A percentile compares a stretch with the other conserved stretches of the same genome.
phyloP scores from a whole-genome alignment of 768 basidiomycete species.

The Pholiota molesta region DNA sequence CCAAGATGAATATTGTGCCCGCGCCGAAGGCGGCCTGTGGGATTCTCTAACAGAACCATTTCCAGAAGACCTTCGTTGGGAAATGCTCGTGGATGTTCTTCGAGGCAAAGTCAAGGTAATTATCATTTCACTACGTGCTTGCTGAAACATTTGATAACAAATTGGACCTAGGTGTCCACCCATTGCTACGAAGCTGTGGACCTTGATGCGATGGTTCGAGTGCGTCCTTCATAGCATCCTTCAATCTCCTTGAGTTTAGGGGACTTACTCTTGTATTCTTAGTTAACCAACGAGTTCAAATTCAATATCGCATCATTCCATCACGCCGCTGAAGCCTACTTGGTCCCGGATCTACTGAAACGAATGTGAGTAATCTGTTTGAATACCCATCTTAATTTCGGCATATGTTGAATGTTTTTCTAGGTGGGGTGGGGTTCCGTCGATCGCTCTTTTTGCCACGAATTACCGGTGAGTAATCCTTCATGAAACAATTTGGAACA shows the following conservation, averaged over 20 bases:
- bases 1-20: slow-evolving; percentile 75
- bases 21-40: slow-evolving; percentile 55
- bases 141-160: not conserved
- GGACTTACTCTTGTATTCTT: too few species aligned
- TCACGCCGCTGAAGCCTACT: slow-evolving; percentile 87
- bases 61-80: slow-evolving; percentile 76
- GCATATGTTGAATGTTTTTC: not conserved
- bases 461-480: slow-evolving; percentile 54
- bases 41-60: slow-evolving; percentile 45
- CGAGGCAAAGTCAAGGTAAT: slow-evolving; percentile 83
- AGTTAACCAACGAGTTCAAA: slow-evolving; percentile 91
- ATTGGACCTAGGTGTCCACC: slow-evolving; percentile 49
- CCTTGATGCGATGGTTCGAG: slow-evolving; percentile 67
- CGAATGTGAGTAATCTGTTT: slow-evolving; percentile 51
- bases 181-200: slow-evolving; percentile 80
- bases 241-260: too few species aligned
- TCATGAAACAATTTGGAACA: not conserved
- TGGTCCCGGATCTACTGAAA: slow-evolving; percentile 85
- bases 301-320: slow-evolving; percentile 84
- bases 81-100: slow-evolving; percentile 80
- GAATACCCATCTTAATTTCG: slow-evolving; percentile 10
- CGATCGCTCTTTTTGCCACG: slow-evolving; percentile 80
- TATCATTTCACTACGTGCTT: not conserved
- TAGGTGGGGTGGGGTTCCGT: slow-evolving; percentile 60
- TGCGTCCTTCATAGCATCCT: slow-evolving; percentile 33